Conservation (phyloP, 2,329 filamentous ascomycete genomes). For the Aureobasidium subglaciale region DNA sequence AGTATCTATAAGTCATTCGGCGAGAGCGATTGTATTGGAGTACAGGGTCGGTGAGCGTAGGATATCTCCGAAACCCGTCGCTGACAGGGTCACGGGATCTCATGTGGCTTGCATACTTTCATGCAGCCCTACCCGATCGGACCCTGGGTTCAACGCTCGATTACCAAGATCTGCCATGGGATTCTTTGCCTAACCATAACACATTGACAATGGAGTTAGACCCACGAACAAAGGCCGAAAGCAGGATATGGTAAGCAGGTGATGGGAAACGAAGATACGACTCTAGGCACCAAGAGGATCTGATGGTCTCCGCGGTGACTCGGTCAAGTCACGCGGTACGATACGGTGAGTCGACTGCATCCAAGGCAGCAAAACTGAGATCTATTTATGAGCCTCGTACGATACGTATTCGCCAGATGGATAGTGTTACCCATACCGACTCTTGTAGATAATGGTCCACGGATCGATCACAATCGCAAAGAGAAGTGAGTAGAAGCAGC, state of each 20-base stretch:
- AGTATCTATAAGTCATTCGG: background rate
- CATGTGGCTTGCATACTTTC: constrained; percentile 3
- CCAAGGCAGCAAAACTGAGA: background rate
- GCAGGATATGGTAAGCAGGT: background rate
- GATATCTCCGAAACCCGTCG: background rate
- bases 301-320: background rate
- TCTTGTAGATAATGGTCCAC: background rate
- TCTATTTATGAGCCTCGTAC: background rate
- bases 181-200: background rate
- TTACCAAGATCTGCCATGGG: constrained; percentile 9
- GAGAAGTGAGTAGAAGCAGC: background rate
- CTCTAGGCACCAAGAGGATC: background rate
- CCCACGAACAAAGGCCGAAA: background rate
- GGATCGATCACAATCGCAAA: background rate
- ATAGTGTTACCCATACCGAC: background rate
- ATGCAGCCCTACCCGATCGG: constrained; percentile 10
- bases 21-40: constrained; percentile 1
- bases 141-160: constrained; percentile 2
- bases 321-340: constrained; percentile 1
- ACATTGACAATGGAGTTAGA: background rate
- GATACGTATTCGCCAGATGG: background rate
- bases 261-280: background rate
- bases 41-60: constrained; percentile 1
- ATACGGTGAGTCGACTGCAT: constrained; percentile 1
- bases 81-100: background rate